These are phyloP conservation scores for Pseudocercospora ulei DNA, from an alignment of 2,329 filamentous ascomycete species.

Conservation along the genomic window DNA sequence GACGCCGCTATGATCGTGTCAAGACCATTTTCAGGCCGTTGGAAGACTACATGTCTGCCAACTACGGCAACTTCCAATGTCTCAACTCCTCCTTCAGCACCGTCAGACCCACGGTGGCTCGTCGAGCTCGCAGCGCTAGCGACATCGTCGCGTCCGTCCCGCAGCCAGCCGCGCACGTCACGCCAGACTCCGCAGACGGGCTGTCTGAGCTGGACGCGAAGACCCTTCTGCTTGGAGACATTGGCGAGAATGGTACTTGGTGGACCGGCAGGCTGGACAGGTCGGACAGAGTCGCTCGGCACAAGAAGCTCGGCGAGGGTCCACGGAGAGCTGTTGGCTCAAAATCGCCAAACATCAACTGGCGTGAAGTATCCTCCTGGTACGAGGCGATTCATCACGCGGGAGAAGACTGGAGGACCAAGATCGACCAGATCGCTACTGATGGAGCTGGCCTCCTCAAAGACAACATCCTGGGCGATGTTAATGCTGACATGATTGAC, in stretches of 20 bases:
- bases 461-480: conserved; percentile 42
- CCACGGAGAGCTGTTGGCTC: conserved; percentile 42
- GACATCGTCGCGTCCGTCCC: conserved; percentile 34
- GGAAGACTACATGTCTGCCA: conserved; percentile 64
- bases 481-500: conserved; percentile 41
- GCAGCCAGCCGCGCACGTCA: conserved; percentile 25
- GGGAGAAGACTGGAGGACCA: conserved; percentile 56
- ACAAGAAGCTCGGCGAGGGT: conserved; percentile 29
- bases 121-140: conserved; percentile 40
- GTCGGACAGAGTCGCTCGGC: conserved; percentile 26
- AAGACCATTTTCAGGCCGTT: conserved; percentile 62
- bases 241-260: conserved; percentile 74
- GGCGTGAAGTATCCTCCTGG: conserved; percentile 62
- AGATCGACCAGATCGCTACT: conserved; percentile 42
- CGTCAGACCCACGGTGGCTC: conserved; percentile 37
- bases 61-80: conserved; percentile 59
- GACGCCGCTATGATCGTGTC: conserved; percentile 34
- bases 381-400: conserved; percentile 60
- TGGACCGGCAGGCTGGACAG: conserved; percentile 54
- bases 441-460: conserved; percentile 27
- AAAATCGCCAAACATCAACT: conserved; percentile 62
- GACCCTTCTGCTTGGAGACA: conserved; percentile 60
- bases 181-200: conserved; percentile 35
- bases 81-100: conserved; percentile 69
- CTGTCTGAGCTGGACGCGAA: conserved; percentile 63